Conservation (phyloP, 2,329 filamentous ascomycete genomes). For the Lomentospora prolificans region DNA sequence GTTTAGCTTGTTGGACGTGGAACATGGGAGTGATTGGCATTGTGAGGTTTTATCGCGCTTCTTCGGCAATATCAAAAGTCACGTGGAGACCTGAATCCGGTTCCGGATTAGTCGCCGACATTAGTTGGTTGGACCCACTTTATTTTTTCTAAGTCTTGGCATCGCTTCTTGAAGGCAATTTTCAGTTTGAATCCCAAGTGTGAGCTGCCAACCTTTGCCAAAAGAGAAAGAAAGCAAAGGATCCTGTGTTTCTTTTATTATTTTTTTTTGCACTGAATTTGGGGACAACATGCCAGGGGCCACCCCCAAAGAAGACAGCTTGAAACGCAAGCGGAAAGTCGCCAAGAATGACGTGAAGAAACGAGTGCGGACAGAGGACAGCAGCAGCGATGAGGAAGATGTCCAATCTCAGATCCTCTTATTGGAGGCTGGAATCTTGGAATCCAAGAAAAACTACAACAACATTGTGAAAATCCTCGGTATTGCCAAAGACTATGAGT, state of each 20-base stretch:
- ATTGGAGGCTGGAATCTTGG: slow-evolving; percentile 71
- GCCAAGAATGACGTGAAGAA: slow-evolving; percentile 37
- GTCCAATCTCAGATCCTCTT: slow-evolving; percentile 57
- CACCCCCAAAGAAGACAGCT: slow-evolving; percentile 18
- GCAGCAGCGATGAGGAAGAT: slow-evolving; percentile 39
- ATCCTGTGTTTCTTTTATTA: not conserved
- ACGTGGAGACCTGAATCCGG: slow-evolving; percentile 22
- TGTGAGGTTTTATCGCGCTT: slow-evolving; percentile 42
- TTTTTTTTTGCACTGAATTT: not conserved
- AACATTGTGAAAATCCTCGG: slow-evolving; percentile 68
- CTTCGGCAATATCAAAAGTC: slow-evolving; percentile 25
- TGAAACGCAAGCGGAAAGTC: slow-evolving; percentile 44
- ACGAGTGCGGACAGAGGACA: slow-evolving; percentile 37
- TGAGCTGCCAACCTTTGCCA: not conserved
- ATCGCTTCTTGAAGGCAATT: not conserved
- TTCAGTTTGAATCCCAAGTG: not conserved
- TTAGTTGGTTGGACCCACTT: slow-evolving; percentile 12
- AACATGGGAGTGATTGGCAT: slow-evolving; percentile 29
- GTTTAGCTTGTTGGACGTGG: slow-evolving; percentile 32
- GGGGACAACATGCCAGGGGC: slow-evolving; percentile 9
- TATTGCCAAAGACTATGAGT: slow-evolving; percentile 35
- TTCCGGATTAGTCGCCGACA: not conserved
- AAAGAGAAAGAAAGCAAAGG: not conserved
- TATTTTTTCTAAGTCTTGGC: slow-evolving; percentile 14
- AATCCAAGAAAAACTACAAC: slow-evolving; percentile 86